These are phyloP conservation scores for Ettlia oleoabundans DNA, from an alignment of 139 green algal species.

Conservation along the genomic window DNA sequence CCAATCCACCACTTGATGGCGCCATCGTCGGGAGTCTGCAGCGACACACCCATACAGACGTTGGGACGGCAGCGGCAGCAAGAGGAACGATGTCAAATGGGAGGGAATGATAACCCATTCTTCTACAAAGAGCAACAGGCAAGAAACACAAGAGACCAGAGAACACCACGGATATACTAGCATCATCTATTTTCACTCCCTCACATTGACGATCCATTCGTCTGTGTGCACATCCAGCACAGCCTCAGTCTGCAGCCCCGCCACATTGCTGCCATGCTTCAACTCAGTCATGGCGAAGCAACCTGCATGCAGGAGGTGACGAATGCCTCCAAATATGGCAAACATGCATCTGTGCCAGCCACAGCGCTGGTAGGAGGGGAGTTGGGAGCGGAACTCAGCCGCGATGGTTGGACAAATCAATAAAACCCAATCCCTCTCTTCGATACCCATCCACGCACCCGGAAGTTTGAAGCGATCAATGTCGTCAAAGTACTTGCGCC, in stretches of 20 bases:
- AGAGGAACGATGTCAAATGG: not conserved
- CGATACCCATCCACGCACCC: not conserved
- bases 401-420: too few relatives aligned
- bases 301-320: too few relatives aligned
- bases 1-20: constrained; percentile 86
- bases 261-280: constrained; percentile 84
- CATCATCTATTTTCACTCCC: constrained; percentile 54
- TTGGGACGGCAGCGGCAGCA: not conserved
- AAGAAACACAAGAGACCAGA: too few relatives aligned
- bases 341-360: too few relatives aligned
- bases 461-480: constrained; percentile 61
- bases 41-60: not conserved
- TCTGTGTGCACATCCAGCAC: constrained; percentile 79
- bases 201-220: constrained; percentile 81
- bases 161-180: not conserved
- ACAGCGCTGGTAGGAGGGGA: not conserved
- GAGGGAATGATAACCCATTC: too few relatives aligned
- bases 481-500: constrained; percentile 78
- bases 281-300: constrained; percentile 95
- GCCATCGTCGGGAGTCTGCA: constrained; percentile 57
- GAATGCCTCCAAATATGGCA: too few relatives aligned
- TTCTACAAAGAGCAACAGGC: too few relatives aligned
- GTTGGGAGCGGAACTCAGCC: not conserved
- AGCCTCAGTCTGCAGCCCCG: constrained; percentile 78
- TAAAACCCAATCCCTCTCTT: too few relatives aligned